phyloP scores from a whole-genome alignment of 495 filamentous ascomycete genomes.

The Rusavskia elegans region DNA sequence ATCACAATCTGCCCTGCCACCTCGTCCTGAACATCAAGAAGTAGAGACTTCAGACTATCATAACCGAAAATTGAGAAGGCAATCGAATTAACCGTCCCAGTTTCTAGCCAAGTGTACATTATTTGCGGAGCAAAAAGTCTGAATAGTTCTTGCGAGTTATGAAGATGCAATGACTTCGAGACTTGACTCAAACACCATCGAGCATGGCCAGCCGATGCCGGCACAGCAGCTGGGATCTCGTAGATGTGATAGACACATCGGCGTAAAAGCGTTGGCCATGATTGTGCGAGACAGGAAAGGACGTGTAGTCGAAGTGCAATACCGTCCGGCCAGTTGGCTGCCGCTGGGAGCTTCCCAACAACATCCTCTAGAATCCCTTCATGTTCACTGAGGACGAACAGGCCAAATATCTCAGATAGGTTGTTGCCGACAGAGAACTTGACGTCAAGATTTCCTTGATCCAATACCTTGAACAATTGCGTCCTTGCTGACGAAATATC shows the following conservation, averaged over 20 bases:
- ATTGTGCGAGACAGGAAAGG: conserved; percentile 55
- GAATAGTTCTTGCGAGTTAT: conserved; percentile 53
- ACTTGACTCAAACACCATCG: conserved; percentile 50
- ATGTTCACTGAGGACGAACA: conserved; percentile 62
- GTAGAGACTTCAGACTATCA: conserved; percentile 45
- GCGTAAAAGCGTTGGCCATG: conserved; percentile 67
- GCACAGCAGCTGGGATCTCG: conserved; percentile 61
- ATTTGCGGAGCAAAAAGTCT: conserved; percentile 80
- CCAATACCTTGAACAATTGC: conserved; percentile 56
- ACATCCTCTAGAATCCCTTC: conserved; percentile 70
- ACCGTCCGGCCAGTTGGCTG: conserved; percentile 58
- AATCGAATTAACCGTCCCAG: conserved; percentile 44
- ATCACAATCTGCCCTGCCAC: conserved; percentile 70
- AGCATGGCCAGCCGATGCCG: conserved; percentile 48
- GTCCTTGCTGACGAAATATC: conserved; percentile 52
- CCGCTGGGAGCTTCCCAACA: conserved; percentile 52
- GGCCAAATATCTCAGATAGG: conserved; percentile 62
- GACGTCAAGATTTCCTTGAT: conserved; percentile 49
- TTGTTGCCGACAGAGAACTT: conserved; percentile 56
- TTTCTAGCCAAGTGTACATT: conserved; percentile 79
- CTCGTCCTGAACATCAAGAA: conserved; percentile 63
- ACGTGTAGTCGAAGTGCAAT: conserved; percentile 71
- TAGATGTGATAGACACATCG: conserved; percentile 85
- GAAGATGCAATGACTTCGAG: conserved; percentile 44
- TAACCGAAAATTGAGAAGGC: conserved; percentile 78